Evolutionary conservation across 208 protist species (phyloP), one percentile per base, ranked within the genome.

Genomic region (Trypanosoma lewisi): DNA sequence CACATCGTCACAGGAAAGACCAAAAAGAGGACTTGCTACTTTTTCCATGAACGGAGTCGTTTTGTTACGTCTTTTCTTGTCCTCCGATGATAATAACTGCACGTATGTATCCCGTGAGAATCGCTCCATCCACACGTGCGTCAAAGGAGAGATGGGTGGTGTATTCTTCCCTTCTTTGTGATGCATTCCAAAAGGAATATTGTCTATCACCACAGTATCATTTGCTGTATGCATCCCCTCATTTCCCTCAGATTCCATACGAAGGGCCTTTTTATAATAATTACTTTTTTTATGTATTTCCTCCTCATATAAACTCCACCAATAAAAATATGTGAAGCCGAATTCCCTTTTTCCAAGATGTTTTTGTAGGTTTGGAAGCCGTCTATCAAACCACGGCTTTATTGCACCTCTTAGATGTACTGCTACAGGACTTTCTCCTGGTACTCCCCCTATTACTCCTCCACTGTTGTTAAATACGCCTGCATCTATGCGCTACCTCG

Each of bases 61-160:
- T 14, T 36, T 42, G 48, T 77, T 77, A 25, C 63, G 56, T 30
- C 49, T 30, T 21, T 49, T 36, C 14, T 37, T 69, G 19, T 63
- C 68, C 21, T 65, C 67, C 12, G 39, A 30, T 0, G 60, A 64
- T 8, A 82, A 41, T 39, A 64, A 53, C 54, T 79, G 73, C 6
- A 77, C 31, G 37, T 79, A 77, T 25, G 50, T 27, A 45, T 59
- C 55, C 16, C 30, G 7, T 7, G 63, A 53, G 47, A 67, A 19
- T 25, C 73, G 28, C 42, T 68, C 42, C 70, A 79, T 73, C 73
- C 73, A 79, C 8, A 79, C 60, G 67, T 79, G 73, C 17, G 69
- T 75, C 4, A 64, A 42, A 11, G 73, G 73, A n/a, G 64, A 63
- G 17, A 67, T 45, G 14, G 11, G 39, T n/a, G 14, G 12, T 0